phyloP scores from a whole-genome alignment of 345 rosid genomes.

The Ceriops zippeliana region DNA sequence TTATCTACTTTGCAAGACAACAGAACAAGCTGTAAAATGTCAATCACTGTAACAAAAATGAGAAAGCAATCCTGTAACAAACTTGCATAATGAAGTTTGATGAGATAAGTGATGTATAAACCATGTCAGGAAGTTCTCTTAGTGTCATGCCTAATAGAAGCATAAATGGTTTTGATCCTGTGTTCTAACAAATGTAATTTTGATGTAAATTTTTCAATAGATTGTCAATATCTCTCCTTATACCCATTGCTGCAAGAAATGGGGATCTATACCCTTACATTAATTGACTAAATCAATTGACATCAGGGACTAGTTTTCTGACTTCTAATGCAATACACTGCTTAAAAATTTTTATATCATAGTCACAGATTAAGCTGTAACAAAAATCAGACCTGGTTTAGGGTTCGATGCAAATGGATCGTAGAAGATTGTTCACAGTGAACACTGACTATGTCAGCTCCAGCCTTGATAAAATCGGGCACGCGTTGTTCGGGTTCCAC shows the following conservation, averaged over 20 bases:
- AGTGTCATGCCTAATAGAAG: not conserved
- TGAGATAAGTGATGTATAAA: slow-evolving; percentile 8
- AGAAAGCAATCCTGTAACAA: slow-evolving; percentile 2
- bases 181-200: too few relatives aligned
- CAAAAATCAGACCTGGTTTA: slow-evolving; percentile 50
- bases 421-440: slow-evolving; percentile 95
- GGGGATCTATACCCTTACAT: not conserved
- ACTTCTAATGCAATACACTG: not conserved
- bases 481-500: slow-evolving; percentile 93
- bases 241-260: not conserved
- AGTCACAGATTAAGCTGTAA: slow-evolving; percentile 7
- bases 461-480: slow-evolving; percentile 96
- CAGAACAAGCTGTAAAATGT: not conserved
- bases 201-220: too few relatives aligned
- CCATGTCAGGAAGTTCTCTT: slow-evolving; percentile 6
- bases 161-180: too few relatives aligned
- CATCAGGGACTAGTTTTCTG: not conserved
- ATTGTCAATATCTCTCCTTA: not conserved
- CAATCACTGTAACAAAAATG: slow-evolving; percentile 8
- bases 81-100: not conserved
- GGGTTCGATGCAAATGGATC: slow-evolving; percentile 94
- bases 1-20: slow-evolving; percentile 49
- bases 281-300: too few relatives aligned
- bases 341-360: not conserved
- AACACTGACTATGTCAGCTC: slow-evolving; percentile 96